Evolutionary conservation across 257 asterid genomes (phyloP).

Genomic region (Ballota nigra): DNA sequence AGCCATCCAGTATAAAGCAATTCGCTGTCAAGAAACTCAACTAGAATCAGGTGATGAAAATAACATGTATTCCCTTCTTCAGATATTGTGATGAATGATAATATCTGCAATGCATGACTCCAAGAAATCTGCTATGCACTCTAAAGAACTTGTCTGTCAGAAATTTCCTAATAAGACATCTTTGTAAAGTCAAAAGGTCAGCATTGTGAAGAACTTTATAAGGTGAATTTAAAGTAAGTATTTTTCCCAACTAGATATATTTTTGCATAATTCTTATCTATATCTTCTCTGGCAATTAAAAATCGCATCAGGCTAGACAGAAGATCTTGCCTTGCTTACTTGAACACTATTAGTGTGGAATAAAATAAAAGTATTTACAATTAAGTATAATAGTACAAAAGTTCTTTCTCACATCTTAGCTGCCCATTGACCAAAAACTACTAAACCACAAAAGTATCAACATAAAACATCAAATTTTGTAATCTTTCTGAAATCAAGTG

Average conservation of each 20-base stretch:
- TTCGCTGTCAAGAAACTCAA: slow-evolving; percentile 53
- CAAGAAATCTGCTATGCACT: too few relatives aligned
- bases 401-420: background rate
- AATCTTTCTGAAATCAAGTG: slow-evolving; percentile 16
- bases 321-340: slow-evolving; percentile 1
- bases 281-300: background rate
- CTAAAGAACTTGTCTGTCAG: too few relatives aligned
- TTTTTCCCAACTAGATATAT: background rate
- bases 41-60: background rate
- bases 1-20: slow-evolving; percentile 98
- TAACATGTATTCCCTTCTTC: too few relatives aligned
- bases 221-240: background rate
- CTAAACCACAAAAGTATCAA: background rate
- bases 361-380: background rate
- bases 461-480: background rate
- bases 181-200: background rate
- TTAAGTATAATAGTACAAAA: slow-evolving; percentile 2
- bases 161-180: background rate
- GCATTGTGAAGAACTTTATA: background rate
- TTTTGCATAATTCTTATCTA: background rate
- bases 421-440: background rate
- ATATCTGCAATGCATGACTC: too few relatives aligned
- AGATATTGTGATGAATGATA: too few relatives aligned
- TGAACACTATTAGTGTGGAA: background rate
- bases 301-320: background rate